Evolutionary conservation across 2,329 filamentous ascomycete species (phyloP), one percentile per base, ranked within the genome.

Genomic region (Zymoseptoria passerinii): DNA sequence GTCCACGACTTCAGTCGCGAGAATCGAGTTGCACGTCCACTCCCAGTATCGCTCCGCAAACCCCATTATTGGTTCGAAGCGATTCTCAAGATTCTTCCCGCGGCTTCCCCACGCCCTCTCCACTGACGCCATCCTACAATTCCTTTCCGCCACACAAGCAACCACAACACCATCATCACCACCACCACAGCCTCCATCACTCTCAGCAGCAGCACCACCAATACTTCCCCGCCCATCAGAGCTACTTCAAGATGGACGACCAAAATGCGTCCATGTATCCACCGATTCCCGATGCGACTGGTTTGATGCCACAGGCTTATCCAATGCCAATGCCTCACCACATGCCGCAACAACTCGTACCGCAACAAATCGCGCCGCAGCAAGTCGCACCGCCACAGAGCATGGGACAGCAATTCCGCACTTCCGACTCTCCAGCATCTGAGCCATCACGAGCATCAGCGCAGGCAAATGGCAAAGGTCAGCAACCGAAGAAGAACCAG

Each of bases 401-500:
- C 35, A 28, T 55, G 20, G 18, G 52, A 48, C 23, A 51, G 16
- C 53, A 55, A 28, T 55, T 55, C 18, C 52, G 48, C 59, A 55
- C n/a, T n/a, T 73, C 62, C 79, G 80, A 18, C 79, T 83, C 70
- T 76, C 83, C 65, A 8, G 56, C 81, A 76, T 67, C 82, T 79
- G 65, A 75, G 72, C 65, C 72, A 71, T 56, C 71, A 28, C 71
- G 65, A 55, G 71, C 76, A 54, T 71, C 75, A 53, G 76, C 76
- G 48, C 64, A 66, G 68, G 73, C 64, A 68, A 80, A 61, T 70
- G 78, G 58, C 74, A 76, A 76, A 60, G 35, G 35, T 16, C 61
- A 59, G 55, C 66, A 52, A 69, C 75, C 23, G 16, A 80, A 79
- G 78, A 72, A 90, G 86, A 82, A 85, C 71, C 81, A 86, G 58